Percentiles rank a stretch among this genome's conserved stretches.
phyloP scores from a whole-genome alignment of 371 early-diverging fungal species.

The Paraphysoderma sedebokerense region DNA sequence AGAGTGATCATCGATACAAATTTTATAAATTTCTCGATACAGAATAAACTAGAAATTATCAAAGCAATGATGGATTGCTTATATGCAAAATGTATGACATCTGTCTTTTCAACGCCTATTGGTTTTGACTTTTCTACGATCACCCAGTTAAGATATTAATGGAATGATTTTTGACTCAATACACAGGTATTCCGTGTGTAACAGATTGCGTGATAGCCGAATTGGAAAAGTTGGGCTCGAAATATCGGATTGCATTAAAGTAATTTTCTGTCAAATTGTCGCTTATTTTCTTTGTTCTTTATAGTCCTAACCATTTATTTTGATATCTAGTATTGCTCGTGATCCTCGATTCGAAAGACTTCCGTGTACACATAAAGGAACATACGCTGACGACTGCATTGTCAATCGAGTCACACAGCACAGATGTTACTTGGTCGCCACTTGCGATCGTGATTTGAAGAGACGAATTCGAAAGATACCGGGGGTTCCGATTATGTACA shows the following conservation, averaged over 20 bases:
- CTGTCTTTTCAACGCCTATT: neutral
- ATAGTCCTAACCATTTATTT: constrained; percentile 3
- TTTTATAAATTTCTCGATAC: constrained; percentile 98
- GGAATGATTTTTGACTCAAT: constrained; percentile 7
- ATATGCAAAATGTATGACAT: constrained; percentile 68
- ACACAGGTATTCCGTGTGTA: constrained; percentile 75
- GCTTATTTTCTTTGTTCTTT: neutral
- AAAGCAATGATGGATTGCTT: constrained; percentile 98
- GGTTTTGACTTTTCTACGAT: neutral
- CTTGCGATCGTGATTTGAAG: constrained; percentile 97
- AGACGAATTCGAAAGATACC: constrained; percentile 95
- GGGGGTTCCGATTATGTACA: constrained; percentile 99
- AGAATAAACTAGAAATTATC: constrained; percentile 95
- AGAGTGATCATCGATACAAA: constrained; percentile 98
- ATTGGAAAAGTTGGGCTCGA: constrained; percentile 96
- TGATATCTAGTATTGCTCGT: constrained; percentile 54
- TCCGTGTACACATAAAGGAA: constrained; percentile 97
- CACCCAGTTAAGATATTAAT: neutral
- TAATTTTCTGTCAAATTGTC: neutral
- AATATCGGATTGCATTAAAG: constrained; percentile 85
- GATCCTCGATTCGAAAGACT: constrained; percentile 92
- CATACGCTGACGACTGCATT: constrained; percentile 99
- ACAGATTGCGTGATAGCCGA: constrained; percentile 99
- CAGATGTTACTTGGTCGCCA: constrained; percentile 98
- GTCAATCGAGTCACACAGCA: constrained; percentile 92